These are phyloP conservation scores for Huntiella savannae DNA, from an alignment of 2,329 filamentous ascomycete species.

Conservation along the genomic window DNA sequence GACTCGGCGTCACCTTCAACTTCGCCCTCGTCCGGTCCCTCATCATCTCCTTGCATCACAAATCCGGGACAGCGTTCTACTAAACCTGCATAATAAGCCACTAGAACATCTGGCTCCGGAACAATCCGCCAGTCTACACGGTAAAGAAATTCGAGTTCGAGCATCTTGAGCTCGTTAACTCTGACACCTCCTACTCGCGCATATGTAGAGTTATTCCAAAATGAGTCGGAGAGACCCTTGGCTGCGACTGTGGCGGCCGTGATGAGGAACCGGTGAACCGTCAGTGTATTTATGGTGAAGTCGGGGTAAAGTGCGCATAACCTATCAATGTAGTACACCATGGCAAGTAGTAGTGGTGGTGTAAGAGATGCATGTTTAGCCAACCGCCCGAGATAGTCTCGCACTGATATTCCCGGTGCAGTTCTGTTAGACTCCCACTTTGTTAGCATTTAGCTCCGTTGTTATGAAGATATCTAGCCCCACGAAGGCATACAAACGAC, in stretches of 20 bases:
- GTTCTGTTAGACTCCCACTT: conserved; percentile 23
- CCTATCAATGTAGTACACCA: conserved; percentile 97
- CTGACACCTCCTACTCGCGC: conserved; percentile 85
- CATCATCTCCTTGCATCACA: conserved; percentile 24
- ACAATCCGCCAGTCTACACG: conserved; percentile 94
- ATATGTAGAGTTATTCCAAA: conserved; percentile 97
- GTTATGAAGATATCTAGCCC: no score
- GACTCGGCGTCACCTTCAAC: conserved; percentile 13
- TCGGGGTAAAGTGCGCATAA: conserved; percentile 81
- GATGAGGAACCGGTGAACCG: conserved; percentile 92
- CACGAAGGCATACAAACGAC: conserved; percentile 9
- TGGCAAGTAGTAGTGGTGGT: conserved; percentile 83
- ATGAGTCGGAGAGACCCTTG: conserved; percentile 88
- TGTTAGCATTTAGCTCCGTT: no score
- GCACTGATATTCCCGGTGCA: conserved; percentile 77
- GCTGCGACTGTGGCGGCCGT: conserved; percentile 88
- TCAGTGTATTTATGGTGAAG: conserved; percentile 91
- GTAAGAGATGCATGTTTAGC: conserved; percentile 87
- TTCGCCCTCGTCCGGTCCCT: conserved; percentile 18
- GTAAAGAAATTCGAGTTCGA: conserved; percentile 87
- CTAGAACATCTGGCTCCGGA: conserved; percentile 78
- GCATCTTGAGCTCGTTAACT: conserved; percentile 67
- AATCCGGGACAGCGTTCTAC: conserved; percentile 48
- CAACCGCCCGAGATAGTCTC: conserved; percentile 80
- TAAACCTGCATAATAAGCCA: conserved; percentile 80